Base-by-base conservation (phyloP, 768 basidiomycete genomes). In the Phlegmacium glaucopus region DNA sequence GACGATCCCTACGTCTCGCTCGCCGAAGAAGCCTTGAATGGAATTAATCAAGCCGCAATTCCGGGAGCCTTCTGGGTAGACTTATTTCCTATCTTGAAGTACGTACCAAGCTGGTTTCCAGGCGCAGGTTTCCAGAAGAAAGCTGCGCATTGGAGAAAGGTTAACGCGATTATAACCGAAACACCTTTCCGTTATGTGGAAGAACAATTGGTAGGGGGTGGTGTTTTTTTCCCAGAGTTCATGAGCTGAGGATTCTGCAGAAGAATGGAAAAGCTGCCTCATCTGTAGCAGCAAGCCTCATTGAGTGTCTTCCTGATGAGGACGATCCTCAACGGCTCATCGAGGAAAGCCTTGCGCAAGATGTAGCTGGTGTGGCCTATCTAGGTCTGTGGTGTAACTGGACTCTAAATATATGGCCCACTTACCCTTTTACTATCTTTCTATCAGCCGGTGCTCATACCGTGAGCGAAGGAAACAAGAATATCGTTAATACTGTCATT, bases 31-130 rank as follows among this genome's bases (percentile, higher is more conserved):
- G 64, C 63, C 5, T 39, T 70, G 18, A 47, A 54, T 3, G 60
- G 61, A 0, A 48, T 70, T 18, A 53, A 62, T 9, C 59, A 52
- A 11, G 65, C 66, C 0, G 67, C 57, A 4, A 57, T 59, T 37
- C 58, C 66, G 1, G 69, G 72, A 2, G 45, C 65, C 1, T 72
- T 60, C 47, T 55, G 72, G 1, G 72, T 73, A 39, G 69, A 75
- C 44, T 56, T 64, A 0, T 17, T 65, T 9, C 64, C 65, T 6
- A 47, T 59, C 8, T 56, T 74, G 15, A 66, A 67, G 47, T 57
- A 72, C 42, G 51, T 72, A 4, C 72, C 72, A 4, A 50, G 55
- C 9, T 73, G 69, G 65, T 55, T 73, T 45, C 72, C 72, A 17
- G 68, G 69, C 1, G 61, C 64, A 1, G 63, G 56, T 9, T 74